phyloP scores from a whole-genome alignment of 768 basidiomycete species.

The Lentinus brumalis region DNA sequence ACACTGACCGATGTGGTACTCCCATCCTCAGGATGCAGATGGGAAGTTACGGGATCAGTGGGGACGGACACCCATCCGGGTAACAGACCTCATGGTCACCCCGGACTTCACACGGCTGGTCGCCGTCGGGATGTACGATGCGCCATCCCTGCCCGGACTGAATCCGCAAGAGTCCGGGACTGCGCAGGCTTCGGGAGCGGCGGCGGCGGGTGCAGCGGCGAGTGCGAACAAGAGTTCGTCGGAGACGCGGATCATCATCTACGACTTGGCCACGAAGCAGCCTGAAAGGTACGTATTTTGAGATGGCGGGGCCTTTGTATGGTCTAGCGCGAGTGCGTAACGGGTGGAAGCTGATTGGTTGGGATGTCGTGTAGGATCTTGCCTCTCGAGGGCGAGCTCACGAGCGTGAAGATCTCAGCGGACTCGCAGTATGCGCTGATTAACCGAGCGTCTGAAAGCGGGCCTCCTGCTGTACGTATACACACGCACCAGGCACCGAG shows the following conservation, averaged over 20 bases:
- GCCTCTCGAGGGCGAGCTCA: conserved; percentile 75
- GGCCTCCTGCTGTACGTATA: conserved; percentile 33
- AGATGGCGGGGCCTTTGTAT: neutral
- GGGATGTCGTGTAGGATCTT: conserved; percentile 50
- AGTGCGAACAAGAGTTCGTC: conserved; percentile 29
- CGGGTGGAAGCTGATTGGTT: neutral
- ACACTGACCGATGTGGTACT: conserved; percentile 5
- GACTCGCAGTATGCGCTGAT: conserved; percentile 88
- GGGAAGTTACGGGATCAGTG: conserved; percentile 75
- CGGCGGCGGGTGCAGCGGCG: conserved; percentile 28
- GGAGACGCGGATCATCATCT: conserved; percentile 73
- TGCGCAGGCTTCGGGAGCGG: conserved; percentile 11
- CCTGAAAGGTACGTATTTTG: conserved; percentile 60
- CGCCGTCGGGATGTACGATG: conserved; percentile 72
- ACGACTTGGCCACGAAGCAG: conserved; percentile 69
- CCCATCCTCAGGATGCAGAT: conserved; percentile 58
- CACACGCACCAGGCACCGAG: conserved; percentile 5
- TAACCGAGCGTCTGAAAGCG: conserved; percentile 85
- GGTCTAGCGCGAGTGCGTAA: conserved; percentile 9
- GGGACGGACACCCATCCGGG: conserved; percentile 70
- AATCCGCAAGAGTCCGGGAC: conserved; percentile 16
- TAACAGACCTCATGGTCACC: conserved; percentile 85
- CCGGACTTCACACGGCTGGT: conserved; percentile 85
- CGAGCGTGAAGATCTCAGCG: conserved; percentile 82
- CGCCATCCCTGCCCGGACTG: conserved; percentile 12